Evolutionary conservation across 306 rosid species (phyloP).

Genomic region (Cyamopsis tetragonoloba): DNA sequence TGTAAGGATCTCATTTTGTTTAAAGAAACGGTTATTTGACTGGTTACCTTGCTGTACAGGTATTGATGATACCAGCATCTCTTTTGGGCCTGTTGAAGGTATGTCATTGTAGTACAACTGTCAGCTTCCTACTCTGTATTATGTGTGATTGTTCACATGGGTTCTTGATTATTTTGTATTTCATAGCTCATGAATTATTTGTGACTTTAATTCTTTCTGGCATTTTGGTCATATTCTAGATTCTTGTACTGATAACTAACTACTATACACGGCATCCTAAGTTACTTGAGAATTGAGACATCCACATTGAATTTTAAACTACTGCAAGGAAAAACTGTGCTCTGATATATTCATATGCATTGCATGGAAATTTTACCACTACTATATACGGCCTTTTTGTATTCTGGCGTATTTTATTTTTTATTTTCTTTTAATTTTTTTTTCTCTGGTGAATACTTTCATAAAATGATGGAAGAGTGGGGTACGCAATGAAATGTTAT

Average conservation of each 20-base stretch:
- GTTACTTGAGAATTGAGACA: not conserved
- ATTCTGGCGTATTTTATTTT: too few species aligned
- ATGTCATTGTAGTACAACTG: constrained; percentile 27
- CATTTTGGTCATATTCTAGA: constrained; percentile 8
- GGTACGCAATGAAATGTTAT: not conserved
- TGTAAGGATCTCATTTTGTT: not conserved
- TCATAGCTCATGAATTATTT: constrained; percentile 12
- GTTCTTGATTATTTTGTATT: constrained; percentile 18
- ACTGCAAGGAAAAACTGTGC: not conserved
- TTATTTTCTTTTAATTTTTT: too few species aligned
- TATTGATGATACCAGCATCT: constrained; percentile 77
- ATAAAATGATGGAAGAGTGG: not conserved
- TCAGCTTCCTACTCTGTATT: constrained; percentile 18
- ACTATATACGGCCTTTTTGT: not conserved
- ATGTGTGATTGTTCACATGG: constrained; percentile 14
- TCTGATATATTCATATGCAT: not conserved
- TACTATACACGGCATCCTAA: not conserved
- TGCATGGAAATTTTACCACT: not conserved
- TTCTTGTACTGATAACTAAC: constrained; percentile 7
- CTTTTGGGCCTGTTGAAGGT: constrained; percentile 96
- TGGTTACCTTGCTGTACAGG: constrained; percentile 48
- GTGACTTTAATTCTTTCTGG: constrained; percentile 4
- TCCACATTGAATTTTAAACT: not conserved
- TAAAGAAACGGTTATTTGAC: constrained; percentile 25
- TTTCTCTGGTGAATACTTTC: not conserved